Conservation (phyloP, 2,329 filamentous ascomycete genomes). For the Keithomyces neogunnii region DNA sequence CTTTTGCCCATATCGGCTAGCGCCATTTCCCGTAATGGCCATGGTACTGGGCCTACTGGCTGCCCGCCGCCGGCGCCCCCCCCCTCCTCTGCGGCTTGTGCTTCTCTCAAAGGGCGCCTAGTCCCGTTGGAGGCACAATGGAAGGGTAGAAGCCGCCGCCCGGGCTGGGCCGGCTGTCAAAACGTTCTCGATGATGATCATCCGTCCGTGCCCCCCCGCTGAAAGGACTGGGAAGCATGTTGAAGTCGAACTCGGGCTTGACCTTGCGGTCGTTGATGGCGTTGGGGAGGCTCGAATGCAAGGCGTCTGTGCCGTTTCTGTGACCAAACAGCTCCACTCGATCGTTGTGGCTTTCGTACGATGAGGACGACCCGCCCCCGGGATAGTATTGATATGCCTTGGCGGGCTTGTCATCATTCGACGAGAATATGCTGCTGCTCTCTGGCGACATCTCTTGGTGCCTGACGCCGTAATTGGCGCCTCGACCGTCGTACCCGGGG, state of each 20-base stretch:
- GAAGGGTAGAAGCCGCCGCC: conserved; percentile 47
- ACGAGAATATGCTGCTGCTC: conserved; percentile 32
- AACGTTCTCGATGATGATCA: conserved; percentile 34
- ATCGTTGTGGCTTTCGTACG: conserved; percentile 38
- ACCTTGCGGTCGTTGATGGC: conserved; percentile 25
- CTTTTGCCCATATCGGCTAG: conserved; percentile 1
- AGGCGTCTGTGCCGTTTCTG: conserved; percentile 25
- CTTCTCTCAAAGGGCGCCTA: conserved; percentile 29
- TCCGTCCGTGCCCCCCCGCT: conserved; percentile 22
- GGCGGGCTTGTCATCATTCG: conserved; percentile 41
- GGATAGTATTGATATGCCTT: conserved; percentile 49
- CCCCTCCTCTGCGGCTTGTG: conserved; percentile 3
- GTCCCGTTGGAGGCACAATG: conserved; percentile 37
- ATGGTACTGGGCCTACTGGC: background rate
- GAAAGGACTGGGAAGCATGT: conserved; percentile 37
- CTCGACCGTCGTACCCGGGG: conserved; percentile 18
- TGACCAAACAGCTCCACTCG: conserved; percentile 42
- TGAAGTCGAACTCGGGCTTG: conserved; percentile 40
- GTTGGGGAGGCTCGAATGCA: conserved; percentile 20
- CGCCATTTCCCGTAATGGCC: background rate
- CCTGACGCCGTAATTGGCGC: conserved; percentile 31
- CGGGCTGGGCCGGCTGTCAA: conserved; percentile 44
- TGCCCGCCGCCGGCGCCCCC: background rate
- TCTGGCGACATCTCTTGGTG: conserved; percentile 44
- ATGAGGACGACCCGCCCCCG: conserved; percentile 32